Base-by-base conservation (phyloP, 441 rosid species). In the Pelargonium australe region DNA sequence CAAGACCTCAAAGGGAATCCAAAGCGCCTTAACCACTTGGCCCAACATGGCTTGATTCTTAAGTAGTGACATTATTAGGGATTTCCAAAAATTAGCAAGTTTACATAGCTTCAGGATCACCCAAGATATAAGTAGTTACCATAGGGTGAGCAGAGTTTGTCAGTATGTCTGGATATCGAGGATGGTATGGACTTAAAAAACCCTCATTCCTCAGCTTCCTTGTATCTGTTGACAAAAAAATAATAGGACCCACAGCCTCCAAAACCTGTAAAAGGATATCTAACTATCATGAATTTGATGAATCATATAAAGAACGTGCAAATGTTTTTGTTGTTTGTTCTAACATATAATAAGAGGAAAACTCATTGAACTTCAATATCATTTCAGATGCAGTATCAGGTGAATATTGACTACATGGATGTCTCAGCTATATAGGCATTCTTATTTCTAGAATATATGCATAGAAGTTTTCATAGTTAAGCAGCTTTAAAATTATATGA, bases 101-200 rank as follows among this genome's bases (percentile, higher is more conserved):
- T 47, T 61, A 49, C 65, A 64, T 41, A 55, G 49, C 45, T 25
- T 66, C 64, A 63, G 64, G 16, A 63, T 28, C 34, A 63, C 67
- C 51, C 68, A 17, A 64, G 71, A 34, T 20, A 69, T 76, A 34
- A 16, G 58, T 25, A 69, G 58, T 5, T 87, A 96, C 99, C 99
- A 93, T 88, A 34, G 99, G 98, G 74, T 96, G 98, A 78, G 97
- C 99, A 81, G 97, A 89, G 79, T 96, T 96, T 51, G 99, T 93
- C 61, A 92, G 96, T 73, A 96, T 96, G 81, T 96, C 99, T 9
- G 99, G 99, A 78, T 88, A 93, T 57, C 99, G 89, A 66, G 99
- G 98, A 80, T 96, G 99, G 80, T 92, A 96, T 67, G 98, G 99
- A 77, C 99, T 96, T 69, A 96, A 78, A 81, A 96, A 92, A 57